Percentiles rank a stretch among this genome's conserved stretches.
phyloP scores from a whole-genome alignment of 371 early-diverging fungal species.

The Thermomucor indicae-seudaticae region DNA sequence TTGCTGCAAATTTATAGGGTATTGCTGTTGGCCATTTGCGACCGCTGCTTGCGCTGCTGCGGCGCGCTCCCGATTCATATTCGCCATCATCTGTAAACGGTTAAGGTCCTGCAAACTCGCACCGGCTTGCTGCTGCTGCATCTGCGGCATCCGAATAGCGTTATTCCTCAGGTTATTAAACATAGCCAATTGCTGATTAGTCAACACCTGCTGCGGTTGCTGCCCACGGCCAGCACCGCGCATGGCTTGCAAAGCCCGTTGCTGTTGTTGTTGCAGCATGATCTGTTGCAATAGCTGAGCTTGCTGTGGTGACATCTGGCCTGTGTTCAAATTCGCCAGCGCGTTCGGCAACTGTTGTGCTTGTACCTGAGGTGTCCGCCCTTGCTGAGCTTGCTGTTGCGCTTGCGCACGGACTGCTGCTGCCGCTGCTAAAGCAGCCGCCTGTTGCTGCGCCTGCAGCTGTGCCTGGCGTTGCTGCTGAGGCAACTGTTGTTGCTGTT shows the following conservation, averaged over 20 bases:
- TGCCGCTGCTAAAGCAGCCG: slow-evolving; percentile 2
- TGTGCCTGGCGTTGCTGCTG: slow-evolving; percentile 21
- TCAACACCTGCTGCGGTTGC: slow-evolving; percentile 7
- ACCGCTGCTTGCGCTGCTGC: slow-evolving; percentile 13
- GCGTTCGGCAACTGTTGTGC: slow-evolving; percentile 14
- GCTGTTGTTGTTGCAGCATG: slow-evolving; percentile 24
- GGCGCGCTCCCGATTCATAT: slow-evolving; percentile 6
- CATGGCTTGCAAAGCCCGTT: too few species aligned
- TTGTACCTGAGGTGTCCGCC: slow-evolving; percentile 17
- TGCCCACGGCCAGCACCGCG: slow-evolving; percentile 2
- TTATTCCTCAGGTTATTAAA: slow-evolving; percentile 21
- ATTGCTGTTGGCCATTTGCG: slow-evolving; percentile 10
- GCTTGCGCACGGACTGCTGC: slow-evolving; percentile 12
- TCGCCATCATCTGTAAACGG: slow-evolving; percentile 13
- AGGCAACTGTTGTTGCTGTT: slow-evolving; percentile 11
- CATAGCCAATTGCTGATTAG: slow-evolving; percentile 25
- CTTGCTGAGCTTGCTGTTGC: slow-evolving; percentile 18
- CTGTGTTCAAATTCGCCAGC: slow-evolving; percentile 11
- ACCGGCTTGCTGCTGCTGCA: slow-evolving; percentile 6
- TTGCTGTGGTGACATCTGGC: slow-evolving; percentile 25
- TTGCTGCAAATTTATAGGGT: slow-evolving; percentile 21
- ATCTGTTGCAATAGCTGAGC: slow-evolving; percentile 29
- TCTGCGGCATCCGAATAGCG: slow-evolving; percentile 4
- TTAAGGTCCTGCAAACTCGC: slow-evolving; percentile 10
- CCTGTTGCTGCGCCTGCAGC: slow-evolving; percentile 13